Conservation (phyloP, 768 basidiomycete genomes). For the Podaxis rugospora region DNA sequence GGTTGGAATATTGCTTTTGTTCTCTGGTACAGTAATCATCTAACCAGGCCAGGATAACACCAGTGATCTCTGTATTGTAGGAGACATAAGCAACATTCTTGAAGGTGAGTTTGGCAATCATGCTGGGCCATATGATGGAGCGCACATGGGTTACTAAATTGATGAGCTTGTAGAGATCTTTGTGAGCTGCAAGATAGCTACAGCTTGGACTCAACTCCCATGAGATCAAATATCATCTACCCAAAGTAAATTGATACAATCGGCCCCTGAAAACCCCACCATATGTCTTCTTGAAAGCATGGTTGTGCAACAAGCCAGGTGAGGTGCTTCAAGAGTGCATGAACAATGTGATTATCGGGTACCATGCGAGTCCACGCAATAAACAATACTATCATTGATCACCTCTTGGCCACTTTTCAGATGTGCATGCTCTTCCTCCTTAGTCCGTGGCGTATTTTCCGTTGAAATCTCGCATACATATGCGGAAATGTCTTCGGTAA, state of each 20-base stretch:
- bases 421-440: too few relatives aligned
- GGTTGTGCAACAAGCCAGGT: background rate
- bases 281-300: background rate
- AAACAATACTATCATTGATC: background rate
- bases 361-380: background rate
- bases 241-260: background rate
- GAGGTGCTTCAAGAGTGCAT: background rate
- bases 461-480: too few relatives aligned
- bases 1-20: too few relatives aligned
- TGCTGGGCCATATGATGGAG: constrained; percentile 13
- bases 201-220: background rate
- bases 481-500: too few relatives aligned
- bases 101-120: constrained; percentile 41
- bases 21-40: constrained; percentile 2
- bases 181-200: background rate
- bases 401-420: too few relatives aligned
- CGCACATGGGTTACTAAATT: constrained; percentile 13
- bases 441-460: too few relatives aligned
- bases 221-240: too few relatives aligned
- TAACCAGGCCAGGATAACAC: constrained; percentile 58
- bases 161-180: background rate
- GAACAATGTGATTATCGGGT: background rate
- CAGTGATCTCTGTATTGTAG: constrained; percentile 43
- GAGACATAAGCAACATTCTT: constrained; percentile 49
- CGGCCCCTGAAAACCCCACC: background rate